Evolutionary conservation across 768 basidiomycete species (phyloP).

Genomic region (Mrakia blollopis): DNA sequence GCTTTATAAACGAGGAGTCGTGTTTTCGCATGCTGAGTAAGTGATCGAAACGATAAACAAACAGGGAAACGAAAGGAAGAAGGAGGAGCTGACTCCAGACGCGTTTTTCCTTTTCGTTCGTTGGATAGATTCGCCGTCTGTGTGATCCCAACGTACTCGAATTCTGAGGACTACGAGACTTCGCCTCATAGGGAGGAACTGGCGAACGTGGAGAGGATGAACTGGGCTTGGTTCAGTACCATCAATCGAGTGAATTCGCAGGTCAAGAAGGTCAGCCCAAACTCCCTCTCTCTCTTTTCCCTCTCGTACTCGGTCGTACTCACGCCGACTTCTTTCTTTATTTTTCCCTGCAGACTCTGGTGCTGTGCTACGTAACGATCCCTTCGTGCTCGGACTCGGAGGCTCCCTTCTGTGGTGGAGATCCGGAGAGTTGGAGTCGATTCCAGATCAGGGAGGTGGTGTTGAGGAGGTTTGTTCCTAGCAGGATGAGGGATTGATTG

Average conservation of each 20-base stretch:
- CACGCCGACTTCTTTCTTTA: constrained; percentile 4
- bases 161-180: constrained; percentile 61
- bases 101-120: neutral
- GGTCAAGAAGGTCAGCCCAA: constrained; percentile 76
- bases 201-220: constrained; percentile 46
- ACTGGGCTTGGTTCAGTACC: constrained; percentile 96
- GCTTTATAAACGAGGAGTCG: constrained; percentile 87
- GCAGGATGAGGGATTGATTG: constrained; percentile 77
- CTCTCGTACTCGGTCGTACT: neutral
- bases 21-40: constrained; percentile 93
- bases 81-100: neutral
- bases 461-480: constrained; percentile 78
- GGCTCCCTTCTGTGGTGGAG: constrained; percentile 49
- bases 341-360: constrained; percentile 67
- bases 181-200: constrained; percentile 49
- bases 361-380: constrained; percentile 87
- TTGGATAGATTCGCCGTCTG: constrained; percentile 73
- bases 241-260: constrained; percentile 94
- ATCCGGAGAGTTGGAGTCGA: constrained; percentile 49
- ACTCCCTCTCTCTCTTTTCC: neutral
- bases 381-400: constrained; percentile 54
- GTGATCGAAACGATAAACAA: constrained; percentile 40
- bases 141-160: constrained; percentile 86
- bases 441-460: constrained; percentile 82
- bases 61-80: too few relatives aligned